phyloP scores from a whole-genome alignment of 2,329 filamentous ascomycete species.

The Paecilomyces variotii region DNA sequence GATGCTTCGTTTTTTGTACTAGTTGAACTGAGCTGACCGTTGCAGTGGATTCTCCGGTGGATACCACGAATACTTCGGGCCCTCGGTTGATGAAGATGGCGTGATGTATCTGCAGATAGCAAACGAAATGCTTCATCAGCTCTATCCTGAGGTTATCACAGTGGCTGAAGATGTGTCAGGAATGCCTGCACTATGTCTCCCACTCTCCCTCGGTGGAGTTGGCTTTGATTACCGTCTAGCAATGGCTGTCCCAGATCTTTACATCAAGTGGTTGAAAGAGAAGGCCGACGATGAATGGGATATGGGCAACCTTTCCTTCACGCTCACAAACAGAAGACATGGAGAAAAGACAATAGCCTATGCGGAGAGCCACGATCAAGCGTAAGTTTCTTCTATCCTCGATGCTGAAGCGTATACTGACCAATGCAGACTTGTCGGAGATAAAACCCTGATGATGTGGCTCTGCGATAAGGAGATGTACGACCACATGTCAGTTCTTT shows the following conservation, averaged over 20 bases:
- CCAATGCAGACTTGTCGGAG: constrained; percentile 68
- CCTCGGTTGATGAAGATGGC: constrained; percentile 82
- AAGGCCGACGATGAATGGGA: constrained; percentile 87
- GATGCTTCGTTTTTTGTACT: neutral
- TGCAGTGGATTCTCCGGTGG: constrained; percentile 85
- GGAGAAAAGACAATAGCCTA: constrained; percentile 99
- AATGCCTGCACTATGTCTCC: constrained; percentile 93
- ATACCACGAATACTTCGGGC: constrained; percentile 96
- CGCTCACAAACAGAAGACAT: constrained; percentile 83
- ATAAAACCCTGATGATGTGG: constrained; percentile 97
- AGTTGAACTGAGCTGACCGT: neutral
- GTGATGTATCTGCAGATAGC: constrained; percentile 93
- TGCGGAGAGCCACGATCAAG: constrained; percentile 94
- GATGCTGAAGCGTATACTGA: neutral
- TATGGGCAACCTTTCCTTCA: constrained; percentile 74
- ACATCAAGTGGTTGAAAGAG: constrained; percentile 98
- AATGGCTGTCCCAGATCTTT: constrained; percentile 98
- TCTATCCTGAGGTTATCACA: constrained; percentile 83
- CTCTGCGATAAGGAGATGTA: constrained; percentile 96
- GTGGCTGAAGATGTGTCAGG: constrained; percentile 96
- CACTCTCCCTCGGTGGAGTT: constrained; percentile 76
- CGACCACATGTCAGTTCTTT: constrained; percentile 87
- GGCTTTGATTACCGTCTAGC: constrained; percentile 96
- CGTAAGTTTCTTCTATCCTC: constrained; percentile 51
- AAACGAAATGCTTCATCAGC: constrained; percentile 87